phyloP scores from a whole-genome alignment of 2,329 filamentous ascomycete species.

The Cercospora sp. region DNA sequence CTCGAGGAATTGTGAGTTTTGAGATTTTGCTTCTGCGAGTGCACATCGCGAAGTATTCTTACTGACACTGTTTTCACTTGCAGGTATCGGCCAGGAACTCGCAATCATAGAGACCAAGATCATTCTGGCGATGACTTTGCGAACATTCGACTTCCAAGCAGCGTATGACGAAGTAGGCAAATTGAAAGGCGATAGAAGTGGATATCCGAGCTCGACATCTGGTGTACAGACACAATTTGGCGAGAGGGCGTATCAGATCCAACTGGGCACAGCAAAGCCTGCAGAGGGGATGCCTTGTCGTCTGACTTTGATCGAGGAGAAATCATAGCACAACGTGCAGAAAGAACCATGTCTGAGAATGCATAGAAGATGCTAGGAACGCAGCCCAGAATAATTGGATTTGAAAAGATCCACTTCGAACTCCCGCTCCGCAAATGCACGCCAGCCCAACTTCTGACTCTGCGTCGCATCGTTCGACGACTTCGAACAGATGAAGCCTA shows the following conservation, averaged over 20 bases:
- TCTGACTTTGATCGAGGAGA: conserved; percentile 20
- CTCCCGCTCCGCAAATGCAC: not conserved
- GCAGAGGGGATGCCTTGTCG: conserved; percentile 40
- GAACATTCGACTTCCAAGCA: conserved; percentile 53
- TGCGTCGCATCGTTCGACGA: not conserved
- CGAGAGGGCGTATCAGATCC: conserved; percentile 40
- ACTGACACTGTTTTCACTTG: not conserved
- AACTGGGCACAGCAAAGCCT: conserved; percentile 39
- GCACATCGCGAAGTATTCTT: too few species aligned
- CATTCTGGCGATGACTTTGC: conserved; percentile 52
- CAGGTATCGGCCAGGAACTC: conserved; percentile 55
- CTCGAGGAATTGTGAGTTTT: conserved; percentile 49
- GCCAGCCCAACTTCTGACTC: not conserved
- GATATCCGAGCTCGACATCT: conserved; percentile 32
- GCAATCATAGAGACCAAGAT: conserved; percentile 56
- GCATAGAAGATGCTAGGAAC: not conserved
- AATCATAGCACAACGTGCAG: not conserved
- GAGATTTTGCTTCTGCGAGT: not conserved
- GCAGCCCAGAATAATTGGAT: not conserved
- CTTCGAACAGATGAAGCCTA: not conserved
- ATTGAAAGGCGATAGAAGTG: conserved; percentile 40
- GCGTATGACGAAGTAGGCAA: conserved; percentile 42
- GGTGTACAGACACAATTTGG: conserved; percentile 38
- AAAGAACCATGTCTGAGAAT: not conserved
- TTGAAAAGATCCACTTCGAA: not conserved